Base-by-base conservation (phyloP, 257 asterid species). In the Ilex aquifolium region DNA sequence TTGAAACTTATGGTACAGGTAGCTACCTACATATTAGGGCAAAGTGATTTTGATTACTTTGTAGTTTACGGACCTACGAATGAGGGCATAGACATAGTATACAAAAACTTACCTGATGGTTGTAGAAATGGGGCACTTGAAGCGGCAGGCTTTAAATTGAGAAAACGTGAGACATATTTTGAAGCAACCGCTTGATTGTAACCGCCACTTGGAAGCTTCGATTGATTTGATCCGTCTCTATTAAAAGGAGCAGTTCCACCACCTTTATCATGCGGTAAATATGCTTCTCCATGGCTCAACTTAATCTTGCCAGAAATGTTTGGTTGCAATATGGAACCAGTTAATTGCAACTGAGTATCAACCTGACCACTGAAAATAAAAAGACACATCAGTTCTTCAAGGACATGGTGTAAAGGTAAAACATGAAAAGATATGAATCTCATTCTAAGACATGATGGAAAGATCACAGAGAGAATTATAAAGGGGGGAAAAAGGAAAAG, bases 311-410 rank as follows among this genome's bases (percentile, higher is more conserved):
- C 99, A 31, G 97, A 89, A 73, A 90, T 84, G 79, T 87, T 93
- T 63, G 99, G 99, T 90, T 90, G 96, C 88, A 87, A 74, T 68
- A 93, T 85, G 32, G 96, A 93, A 67, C 99, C 97, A 70, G 87
- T 82, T 52, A 93, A 72, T 75, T 90, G 97, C 83, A 93, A 72
- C 80, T 89, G 97, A 32, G 91, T 72, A 82, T 93, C 99, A 61
- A 93, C 99, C 90, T 93, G 99, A 61, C 99, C 97, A 81, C 97
- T 92, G 76, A 8, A 53, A 53, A 6, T 53, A 14, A 53, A 3
- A 21, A 53, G 13, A 7, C 42, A 46, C 3, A 3, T 46, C 52
- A 46, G 48, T 42, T 11, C 48, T 42, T 6, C 48, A 42, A 6
- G 12, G 7, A 42, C 48, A 0, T 6, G 1, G 48, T 6, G 10